Evolutionary conservation across 225 moss, liverwort and hornwort species (phyloP).

Genomic region (Marchantia paleacea): DNA sequence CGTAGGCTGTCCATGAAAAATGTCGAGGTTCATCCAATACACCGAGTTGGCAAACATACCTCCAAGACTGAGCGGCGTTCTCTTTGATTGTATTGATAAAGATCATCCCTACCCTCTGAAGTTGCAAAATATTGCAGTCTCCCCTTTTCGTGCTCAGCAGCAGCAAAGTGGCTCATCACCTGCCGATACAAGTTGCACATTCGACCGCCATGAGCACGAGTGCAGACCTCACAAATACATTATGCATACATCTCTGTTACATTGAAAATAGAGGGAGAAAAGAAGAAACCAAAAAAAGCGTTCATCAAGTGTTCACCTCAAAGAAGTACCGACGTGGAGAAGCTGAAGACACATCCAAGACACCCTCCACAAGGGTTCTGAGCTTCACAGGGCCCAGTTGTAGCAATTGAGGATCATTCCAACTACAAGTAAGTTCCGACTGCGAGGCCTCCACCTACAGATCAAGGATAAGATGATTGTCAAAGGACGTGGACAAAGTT

Average conservation of each 20-base stretch:
- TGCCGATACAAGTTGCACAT: background rate
- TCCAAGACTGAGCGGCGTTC: slow-evolving; percentile 86
- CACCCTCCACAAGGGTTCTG: slow-evolving; percentile 66
- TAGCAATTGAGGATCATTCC: slow-evolving; percentile 41
- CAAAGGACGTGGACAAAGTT: background rate
- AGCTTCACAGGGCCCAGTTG: slow-evolving; percentile 44
- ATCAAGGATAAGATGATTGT: background rate
- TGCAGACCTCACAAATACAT: background rate
- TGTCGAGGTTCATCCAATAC: background rate
- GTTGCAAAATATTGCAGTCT: slow-evolving; percentile 92
- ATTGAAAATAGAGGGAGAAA: background rate
- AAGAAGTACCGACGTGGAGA: slow-evolving; percentile 89
- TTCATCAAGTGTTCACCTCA: slow-evolving; percentile 45
- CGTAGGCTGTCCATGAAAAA: no score
- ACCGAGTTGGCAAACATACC: slow-evolving; percentile 25
- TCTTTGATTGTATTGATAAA: slow-evolving; percentile 94
- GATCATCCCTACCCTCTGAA: slow-evolving; percentile 88
- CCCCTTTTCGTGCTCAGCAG: slow-evolving; percentile 92
- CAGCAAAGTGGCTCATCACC: slow-evolving; percentile 89
- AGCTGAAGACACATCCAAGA: slow-evolving; percentile 85
- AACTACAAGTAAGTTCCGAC: slow-evolving; percentile 28
- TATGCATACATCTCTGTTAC: background rate
- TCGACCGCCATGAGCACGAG: background rate
- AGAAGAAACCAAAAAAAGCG: background rate
- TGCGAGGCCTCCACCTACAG: slow-evolving; percentile 32